Evolutionary conservation across 2,329 filamentous ascomycete genomes (phyloP).

Genomic region (Akanthomyces lecanii): DNA sequence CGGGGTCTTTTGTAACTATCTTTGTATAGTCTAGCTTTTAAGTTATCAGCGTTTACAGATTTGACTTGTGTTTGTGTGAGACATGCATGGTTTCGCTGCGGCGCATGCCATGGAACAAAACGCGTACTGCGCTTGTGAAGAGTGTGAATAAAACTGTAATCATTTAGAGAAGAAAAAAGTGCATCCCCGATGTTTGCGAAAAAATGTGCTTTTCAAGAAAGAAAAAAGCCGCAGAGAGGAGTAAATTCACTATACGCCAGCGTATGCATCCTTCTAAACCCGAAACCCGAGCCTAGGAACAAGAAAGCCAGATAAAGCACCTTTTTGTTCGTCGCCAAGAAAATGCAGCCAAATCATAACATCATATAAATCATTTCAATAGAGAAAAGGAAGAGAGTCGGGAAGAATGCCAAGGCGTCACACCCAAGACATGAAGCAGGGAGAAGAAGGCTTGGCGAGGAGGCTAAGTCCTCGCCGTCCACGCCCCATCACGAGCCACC

Average conservation of each 20-base stretch:
- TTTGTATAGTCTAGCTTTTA: not conserved
- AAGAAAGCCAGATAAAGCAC: not conserved
- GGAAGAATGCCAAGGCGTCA: not conserved
- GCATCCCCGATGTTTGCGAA: not conserved
- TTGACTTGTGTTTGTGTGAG: not conserved
- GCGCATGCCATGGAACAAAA: not conserved
- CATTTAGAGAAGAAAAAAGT: not conserved
- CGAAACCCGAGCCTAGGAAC: not conserved
- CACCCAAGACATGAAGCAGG: not conserved
- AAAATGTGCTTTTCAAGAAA: not conserved
- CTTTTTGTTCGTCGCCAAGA: not conserved
- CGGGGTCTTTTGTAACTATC: not conserved
- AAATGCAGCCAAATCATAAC: conserved; percentile 6
- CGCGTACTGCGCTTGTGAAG: not conserved
- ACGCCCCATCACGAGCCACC: conserved; percentile 8
- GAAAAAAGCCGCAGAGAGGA: not conserved
- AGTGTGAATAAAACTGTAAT: not conserved
- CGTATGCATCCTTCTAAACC: conserved; percentile 7
- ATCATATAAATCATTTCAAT: conserved; percentile 6
- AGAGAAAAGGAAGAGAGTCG: not conserved
- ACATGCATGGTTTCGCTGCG: not conserved
- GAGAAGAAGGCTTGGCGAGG: not conserved
- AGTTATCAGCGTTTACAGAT: too few relatives aligned
- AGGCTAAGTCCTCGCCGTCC: conserved; percentile 13
- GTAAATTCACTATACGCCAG: not conserved